Conservation (phyloP, 345 rosid genomes). For the Noccaea caerulescens region DNA sequence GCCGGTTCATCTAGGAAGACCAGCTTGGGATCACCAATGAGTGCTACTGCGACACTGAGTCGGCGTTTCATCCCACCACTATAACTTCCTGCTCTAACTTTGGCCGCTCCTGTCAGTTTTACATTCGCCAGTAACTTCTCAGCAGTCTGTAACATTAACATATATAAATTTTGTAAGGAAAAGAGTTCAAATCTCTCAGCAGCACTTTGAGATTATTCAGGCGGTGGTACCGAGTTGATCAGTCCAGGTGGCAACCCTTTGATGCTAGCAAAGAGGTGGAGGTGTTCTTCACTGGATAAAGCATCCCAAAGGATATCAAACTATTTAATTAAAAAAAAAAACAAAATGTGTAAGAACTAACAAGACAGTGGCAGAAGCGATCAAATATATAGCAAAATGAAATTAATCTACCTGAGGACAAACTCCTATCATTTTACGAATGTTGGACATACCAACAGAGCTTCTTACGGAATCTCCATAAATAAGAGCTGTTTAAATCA, state of each 20-base stretch:
- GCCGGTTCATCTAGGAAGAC: constrained; percentile 91
- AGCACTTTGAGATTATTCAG: background rate
- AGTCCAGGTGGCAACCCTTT: constrained; percentile 75
- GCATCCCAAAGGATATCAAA: constrained; percentile 95
- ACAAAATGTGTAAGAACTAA: background rate
- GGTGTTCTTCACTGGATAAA: constrained; percentile 81
- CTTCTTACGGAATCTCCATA: constrained; percentile 75
- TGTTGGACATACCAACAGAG: constrained; percentile 82
- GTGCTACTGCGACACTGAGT: constrained; percentile 87
- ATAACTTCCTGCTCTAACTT: constrained; percentile 82
- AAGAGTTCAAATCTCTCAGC: too few relatives aligned
- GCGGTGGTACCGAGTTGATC: constrained; percentile 58
- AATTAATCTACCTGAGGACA: constrained; percentile 86
- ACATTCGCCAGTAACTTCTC: constrained; percentile 71
- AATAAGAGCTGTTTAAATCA: constrained; percentile 59
- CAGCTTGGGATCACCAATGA: constrained; percentile 84
- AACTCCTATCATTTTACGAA: constrained; percentile 78
- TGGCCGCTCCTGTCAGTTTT: constrained; percentile 63
- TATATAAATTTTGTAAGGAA: background rate
- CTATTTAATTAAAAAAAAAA: constrained; percentile 39
- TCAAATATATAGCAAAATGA: background rate
- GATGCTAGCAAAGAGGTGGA: constrained; percentile 78
- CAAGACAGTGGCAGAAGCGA: background rate
- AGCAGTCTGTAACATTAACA: constrained; percentile 48
- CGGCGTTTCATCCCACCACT: constrained; percentile 98